Conservation (phyloP, 768 basidiomycete genomes). For the Astraeus odoratus region DNA sequence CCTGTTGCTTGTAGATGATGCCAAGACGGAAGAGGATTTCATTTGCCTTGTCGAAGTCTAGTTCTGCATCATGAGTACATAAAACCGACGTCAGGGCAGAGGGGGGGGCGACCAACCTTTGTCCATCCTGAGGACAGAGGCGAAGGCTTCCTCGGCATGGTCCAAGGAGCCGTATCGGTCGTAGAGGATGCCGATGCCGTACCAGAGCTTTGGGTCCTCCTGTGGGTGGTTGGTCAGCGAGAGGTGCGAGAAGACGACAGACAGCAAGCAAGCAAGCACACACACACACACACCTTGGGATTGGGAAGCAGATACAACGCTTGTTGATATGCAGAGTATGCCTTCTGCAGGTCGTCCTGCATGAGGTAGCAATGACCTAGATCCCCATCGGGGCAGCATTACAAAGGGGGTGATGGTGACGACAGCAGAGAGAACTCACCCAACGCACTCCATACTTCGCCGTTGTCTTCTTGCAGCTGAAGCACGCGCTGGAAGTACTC, state of each 20-base stretch:
- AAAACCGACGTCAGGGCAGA: constrained; percentile 8
- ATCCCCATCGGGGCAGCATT: constrained; percentile 5
- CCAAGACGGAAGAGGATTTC: constrained; percentile 97
- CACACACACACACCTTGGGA: constrained; percentile 88
- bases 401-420: constrained; percentile 6
- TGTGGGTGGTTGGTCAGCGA: constrained; percentile 22
- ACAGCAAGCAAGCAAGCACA: too few relatives aligned
- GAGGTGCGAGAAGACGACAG: constrained; percentile 2
- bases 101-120: constrained; percentile 52
- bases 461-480: constrained; percentile 87
- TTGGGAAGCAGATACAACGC: constrained; percentile 93
- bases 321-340: constrained; percentile 97
- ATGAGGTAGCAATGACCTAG: constrained; percentile 95
- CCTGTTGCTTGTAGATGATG: constrained; percentile 99
- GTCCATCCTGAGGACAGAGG: constrained; percentile 94
- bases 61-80: constrained; percentile 26
- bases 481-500: constrained; percentile 96
- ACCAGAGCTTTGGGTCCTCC: constrained; percentile 99
- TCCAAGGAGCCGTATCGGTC: constrained; percentile 98
- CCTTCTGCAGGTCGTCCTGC: constrained; percentile 99
- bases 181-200: constrained; percentile 97
- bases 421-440: constrained; percentile 41
- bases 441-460: constrained; percentile 97
- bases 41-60: constrained; percentile 97
- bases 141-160: constrained; percentile 98